Base-by-base conservation (phyloP, 2,329 filamentous ascomycete genomes). In the Fusarium sp. region DNA sequence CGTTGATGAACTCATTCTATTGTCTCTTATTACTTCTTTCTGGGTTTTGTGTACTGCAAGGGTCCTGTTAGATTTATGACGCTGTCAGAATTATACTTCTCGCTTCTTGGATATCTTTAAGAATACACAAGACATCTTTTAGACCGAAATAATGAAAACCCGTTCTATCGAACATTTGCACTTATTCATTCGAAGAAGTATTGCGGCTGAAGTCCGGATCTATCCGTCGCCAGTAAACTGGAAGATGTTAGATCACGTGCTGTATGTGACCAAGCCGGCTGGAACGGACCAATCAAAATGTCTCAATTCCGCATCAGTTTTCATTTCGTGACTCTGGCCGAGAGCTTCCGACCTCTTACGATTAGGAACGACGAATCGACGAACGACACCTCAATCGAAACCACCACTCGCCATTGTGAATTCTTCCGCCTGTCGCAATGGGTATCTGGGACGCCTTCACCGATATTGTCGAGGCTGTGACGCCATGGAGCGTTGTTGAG, bases 361-460 rank as follows among this genome's bases (percentile, higher is more conserved):
- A 70, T 72, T 71, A 66, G 67, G 71, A 67, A 71, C 69, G 71
- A 73, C 55, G 68, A 68, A 71, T 70, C 68, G 71, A 73, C 56
- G 70, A 68, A 71, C 70, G 69, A 73, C 51, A 75, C 65, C 70
- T 69, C 72, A 72, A 71, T 69, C 68, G 69, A 73, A 74, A 74
- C 72, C 71, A 77, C 76, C 72, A 76, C 76, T 74, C 74, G 72
- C 74, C 78, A 77, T 75, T 77, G 75, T 75, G 73, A 74, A 74
- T 72, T 51, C 59, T 71, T 68, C 67, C 70, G 72, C 64, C 72
- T 70, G 73, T 76, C 79, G 78, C 77, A 77, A 89, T 89, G 87
- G 86, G 85, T 80, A 82, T 89, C 80, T 88, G 86, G 84, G 85
- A 88, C 77, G 79, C 83, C 69, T 82, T 88, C 73, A 82, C 81